Percentiles rank a stretch among this genome's conserved stretches.
Evolutionary conservation across 306 rosid species (phyloP).

Genomic region (Hippophae rhamnoides): DNA sequence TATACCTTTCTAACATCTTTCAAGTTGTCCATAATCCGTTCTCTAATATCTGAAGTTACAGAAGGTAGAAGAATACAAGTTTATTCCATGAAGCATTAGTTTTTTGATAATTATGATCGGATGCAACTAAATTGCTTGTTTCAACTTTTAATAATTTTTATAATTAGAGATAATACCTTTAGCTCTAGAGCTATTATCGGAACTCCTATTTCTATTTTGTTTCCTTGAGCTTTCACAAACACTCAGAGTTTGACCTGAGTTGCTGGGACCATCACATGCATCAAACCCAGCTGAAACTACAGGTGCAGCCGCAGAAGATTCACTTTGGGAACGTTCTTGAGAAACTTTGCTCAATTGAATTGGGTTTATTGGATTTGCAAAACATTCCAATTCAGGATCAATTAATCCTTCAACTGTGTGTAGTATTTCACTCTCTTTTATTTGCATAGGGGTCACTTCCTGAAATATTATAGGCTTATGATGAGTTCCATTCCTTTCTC

Average conservation of each 20-base stretch:
- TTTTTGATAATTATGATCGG: background rate
- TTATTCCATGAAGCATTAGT: background rate
- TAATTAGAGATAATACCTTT: constrained; percentile 44
- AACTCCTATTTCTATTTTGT: constrained; percentile 49
- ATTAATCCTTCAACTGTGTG: constrained; percentile 44
- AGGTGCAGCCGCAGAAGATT: constrained; percentile 90
- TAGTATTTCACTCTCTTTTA: constrained; percentile 27
- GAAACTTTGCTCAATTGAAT: constrained; percentile 47
- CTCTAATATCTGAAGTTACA: constrained; percentile 72
- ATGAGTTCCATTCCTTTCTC: constrained; percentile 35
- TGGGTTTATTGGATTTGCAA: constrained; percentile 44
- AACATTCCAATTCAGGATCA: constrained; percentile 52
- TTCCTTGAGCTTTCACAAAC: constrained; percentile 63
- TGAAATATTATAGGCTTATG: constrained; percentile 34
- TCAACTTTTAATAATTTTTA: constrained; percentile 6
- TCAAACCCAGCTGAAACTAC: constrained; percentile 77
- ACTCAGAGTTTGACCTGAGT: constrained; percentile 58
- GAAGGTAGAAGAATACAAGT: constrained; percentile 1
- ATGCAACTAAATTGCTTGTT: background rate
- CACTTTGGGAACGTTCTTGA: constrained; percentile 81
- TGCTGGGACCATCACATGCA: constrained; percentile 79
- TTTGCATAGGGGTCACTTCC: constrained; percentile 38
- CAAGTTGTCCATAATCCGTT: constrained; percentile 62
- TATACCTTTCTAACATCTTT: constrained; percentile 78
- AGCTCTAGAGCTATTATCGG: constrained; percentile 47